phyloP scores from a whole-genome alignment of 495 filamentous ascomycete genomes.

The Trypethelium eluteriae region DNA sequence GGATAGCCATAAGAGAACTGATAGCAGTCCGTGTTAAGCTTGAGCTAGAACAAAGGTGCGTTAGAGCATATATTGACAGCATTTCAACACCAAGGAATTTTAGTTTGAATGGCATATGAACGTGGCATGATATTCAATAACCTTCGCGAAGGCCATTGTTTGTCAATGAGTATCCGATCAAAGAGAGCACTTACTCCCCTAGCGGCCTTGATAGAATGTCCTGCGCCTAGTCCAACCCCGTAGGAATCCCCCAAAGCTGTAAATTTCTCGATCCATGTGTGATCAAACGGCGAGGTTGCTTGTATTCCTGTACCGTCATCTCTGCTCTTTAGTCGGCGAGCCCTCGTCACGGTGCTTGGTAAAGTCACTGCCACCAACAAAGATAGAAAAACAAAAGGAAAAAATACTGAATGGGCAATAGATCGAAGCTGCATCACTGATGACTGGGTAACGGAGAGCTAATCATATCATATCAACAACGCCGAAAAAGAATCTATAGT shows the following conservation, averaged over 20 bases:
- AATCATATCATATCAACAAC: background rate
- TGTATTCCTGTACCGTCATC: background rate
- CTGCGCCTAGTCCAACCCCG: background rate
- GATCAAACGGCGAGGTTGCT: background rate
- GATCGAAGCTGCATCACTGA: background rate
- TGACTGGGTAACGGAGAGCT: background rate
- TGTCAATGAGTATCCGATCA: no score
- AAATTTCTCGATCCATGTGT: slow-evolving; percentile 2
- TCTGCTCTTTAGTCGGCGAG: background rate
- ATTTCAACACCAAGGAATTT: background rate
- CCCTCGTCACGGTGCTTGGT: background rate
- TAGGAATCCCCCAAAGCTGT: slow-evolving; percentile 1
- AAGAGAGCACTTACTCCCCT: background rate
- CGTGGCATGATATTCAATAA: background rate
- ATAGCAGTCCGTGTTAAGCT: slow-evolving; percentile 1
- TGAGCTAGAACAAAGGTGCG: background rate
- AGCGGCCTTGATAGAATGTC: background rate
- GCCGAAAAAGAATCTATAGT: background rate
- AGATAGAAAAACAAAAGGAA: background rate
- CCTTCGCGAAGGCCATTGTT: background rate
- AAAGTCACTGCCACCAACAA: background rate
- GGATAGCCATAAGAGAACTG: background rate
- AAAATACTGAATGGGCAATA: background rate
- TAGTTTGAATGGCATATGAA: background rate
- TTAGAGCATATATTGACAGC: background rate